Base-by-base conservation (phyloP, 1,284 basidiomycete species). In the Ustilago xerochloae region DNA sequence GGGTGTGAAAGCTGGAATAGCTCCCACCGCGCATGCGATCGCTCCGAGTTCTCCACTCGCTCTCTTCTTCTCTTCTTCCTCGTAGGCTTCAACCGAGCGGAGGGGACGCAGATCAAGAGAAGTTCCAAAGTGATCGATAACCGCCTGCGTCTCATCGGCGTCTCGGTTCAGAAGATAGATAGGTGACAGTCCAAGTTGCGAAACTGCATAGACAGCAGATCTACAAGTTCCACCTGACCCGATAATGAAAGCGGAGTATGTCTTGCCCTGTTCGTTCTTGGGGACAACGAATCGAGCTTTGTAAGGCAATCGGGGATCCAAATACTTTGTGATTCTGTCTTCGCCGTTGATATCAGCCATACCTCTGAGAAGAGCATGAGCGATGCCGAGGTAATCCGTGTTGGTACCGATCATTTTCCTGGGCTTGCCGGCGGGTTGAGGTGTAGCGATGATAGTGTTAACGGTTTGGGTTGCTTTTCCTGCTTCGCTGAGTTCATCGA, bases 1-100 rank as follows among this genome's bases (percentile, higher is more conserved):
- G 2, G 83, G 82, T 30, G 65, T 73, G 22, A 84, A 72, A 10
- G 75, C 77, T 5, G 83, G 83, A 15, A 84, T 84, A 4, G 82
- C 83, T 10, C 83, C 83, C 0, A 84, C 82, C 0, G 61, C 70
- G 46, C 58, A 62, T 8, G 56, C 76, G n/a, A 78, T 28, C 26
- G 61, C 60, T 0, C 76, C 76, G 6, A 75, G 26, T 43, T 76
- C 74, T n/a, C 76, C 76, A 4, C 39, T 26, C 3, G 58, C 28
- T 16, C 76, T 53, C 24, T 61, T 50, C 4, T n/a, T 47, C 3
- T 53, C 53, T 52, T 78, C 69, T 2, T 18, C 38, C 4, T 72
- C 54, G 58, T 53, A 78, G 33, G 61, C 69, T 22, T 69, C 69
- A 13, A 69, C 45, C 7, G 59, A 60, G 15, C 68, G 64, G 36